phyloP scores from a whole-genome alignment of 2,329 filamentous ascomycete species.

The Colletotrichum simmondsii region DNA sequence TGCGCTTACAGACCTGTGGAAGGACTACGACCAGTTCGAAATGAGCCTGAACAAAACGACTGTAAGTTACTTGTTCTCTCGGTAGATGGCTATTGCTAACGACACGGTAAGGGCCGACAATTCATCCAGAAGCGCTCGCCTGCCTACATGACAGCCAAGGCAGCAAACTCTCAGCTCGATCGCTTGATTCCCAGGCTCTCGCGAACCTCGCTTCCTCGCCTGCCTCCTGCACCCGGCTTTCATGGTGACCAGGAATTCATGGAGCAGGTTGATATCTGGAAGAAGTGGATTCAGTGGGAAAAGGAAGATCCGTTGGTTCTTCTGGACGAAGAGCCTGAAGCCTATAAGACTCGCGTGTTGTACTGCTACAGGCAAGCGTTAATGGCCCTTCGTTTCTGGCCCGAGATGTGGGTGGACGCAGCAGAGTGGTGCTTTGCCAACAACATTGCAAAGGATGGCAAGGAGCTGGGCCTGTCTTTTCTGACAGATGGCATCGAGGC shows the following conservation, averaged over 20 bases:
- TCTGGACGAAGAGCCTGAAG: constrained; percentile 80
- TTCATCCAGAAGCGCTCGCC: constrained; percentile 93
- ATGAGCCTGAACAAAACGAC: constrained; percentile 93
- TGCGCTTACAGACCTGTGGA: constrained; percentile 88
- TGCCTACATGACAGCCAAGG: constrained; percentile 95
- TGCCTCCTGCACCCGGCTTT: constrained; percentile 87
- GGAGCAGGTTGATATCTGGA: constrained; percentile 89
- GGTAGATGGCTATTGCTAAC: not conserved
- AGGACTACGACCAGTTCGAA: constrained; percentile 97
- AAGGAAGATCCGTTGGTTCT: constrained; percentile 91
- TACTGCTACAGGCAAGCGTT: constrained; percentile 94
- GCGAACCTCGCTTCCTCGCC: constrained; percentile 80
- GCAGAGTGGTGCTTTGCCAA: constrained; percentile 93
- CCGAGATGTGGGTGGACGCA: constrained; percentile 95
- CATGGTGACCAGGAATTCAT: constrained; percentile 87
- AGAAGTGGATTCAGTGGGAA: constrained; percentile 94
- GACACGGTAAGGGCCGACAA: constrained; percentile 83
- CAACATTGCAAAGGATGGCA: constrained; percentile 70
- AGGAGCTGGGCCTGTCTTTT: constrained; percentile 76
- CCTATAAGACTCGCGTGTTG: constrained; percentile 81
- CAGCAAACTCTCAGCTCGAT: constrained; percentile 88
- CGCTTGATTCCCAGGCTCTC: constrained; percentile 83
- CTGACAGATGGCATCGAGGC: constrained; percentile 84
- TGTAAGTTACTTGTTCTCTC: constrained; percentile 58
- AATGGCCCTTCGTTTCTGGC: constrained; percentile 94